Base-by-base conservation (phyloP, 148 eudicot species). In the Nepenthes mirabilis region DNA sequence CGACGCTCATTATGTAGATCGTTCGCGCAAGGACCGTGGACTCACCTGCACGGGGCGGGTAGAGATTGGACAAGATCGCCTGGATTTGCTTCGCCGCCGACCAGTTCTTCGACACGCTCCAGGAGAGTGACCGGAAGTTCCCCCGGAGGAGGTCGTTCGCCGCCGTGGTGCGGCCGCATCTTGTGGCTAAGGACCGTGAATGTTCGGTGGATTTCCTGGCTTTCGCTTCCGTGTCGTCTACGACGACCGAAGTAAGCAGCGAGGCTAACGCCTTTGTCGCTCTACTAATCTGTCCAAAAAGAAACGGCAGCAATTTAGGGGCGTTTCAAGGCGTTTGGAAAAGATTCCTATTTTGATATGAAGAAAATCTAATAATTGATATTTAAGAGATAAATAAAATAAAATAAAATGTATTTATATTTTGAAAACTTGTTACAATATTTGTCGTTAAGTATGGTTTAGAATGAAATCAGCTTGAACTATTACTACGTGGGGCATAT, bases 31-130 rank as follows among this genome's bases (percentile, higher is more conserved):
- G 56, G 0, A 88, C 83, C 0, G 79, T 82, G 1, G 83, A 68
- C 58, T 91, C 97, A 0, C 74, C 80, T 11, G 88, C 91, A 45
- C 94, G 90, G 47, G 98, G 98, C 43, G 80, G 69, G 36, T 63
- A 68, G 33, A 91, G 79, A 71, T 86, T 93, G 59, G 83, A 67
- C 14, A 87, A 71, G 77, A 91, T 85, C 9, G 83, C 77, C 36
- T 91, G 97, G 36, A 91, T 70, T 74, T 88, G 96, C 37, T 82
- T 85, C 9, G 88, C 77, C 3, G 98, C 96, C 6, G 98, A 91
- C 95, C 97, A 91, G 34, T 86, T 78, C 60, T 80, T 85, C 1
- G 90, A 83, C 3, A 87, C 89, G 23, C 73, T 67, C 77, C 82
- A 85, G 2, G 91, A 82, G 14, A 91, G 59, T 1, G 95, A 77